phyloP scores from a whole-genome alignment of 768 basidiomycete species.

The Mycena belliarum region DNA sequence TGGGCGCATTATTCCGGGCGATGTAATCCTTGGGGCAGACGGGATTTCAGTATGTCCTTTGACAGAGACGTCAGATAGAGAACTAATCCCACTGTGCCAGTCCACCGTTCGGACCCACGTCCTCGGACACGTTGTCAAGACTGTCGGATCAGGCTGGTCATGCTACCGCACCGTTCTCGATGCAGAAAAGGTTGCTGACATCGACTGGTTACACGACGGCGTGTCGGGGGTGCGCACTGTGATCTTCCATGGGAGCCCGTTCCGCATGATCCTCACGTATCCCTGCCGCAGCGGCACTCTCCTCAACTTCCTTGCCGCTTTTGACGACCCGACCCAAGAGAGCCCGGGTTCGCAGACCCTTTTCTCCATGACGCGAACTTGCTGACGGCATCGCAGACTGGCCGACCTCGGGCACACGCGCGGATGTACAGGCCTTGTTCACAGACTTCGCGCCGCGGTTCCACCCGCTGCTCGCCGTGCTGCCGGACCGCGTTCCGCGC shows the following conservation, averaged over 20 bases:
- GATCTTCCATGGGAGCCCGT: background rate
- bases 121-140: background rate
- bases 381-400: background rate
- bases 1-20: background rate
- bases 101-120: conserved; percentile 1
- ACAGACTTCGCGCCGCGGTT: background rate
- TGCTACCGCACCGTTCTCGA: background rate
- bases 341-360: too few relatives aligned
- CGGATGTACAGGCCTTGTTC: background rate
- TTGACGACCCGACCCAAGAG: background rate
- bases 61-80: too few relatives aligned
- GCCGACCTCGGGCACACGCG: background rate
- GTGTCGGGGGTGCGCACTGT: background rate
- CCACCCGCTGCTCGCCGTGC: background rate
- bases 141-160: background rate
- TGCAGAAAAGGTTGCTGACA: conserved; percentile 12
- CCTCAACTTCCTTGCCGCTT: background rate
- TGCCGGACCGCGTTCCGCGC: background rate
- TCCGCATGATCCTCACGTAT: background rate
- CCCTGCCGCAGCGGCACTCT: conserved; percentile 2
- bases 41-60: background rate
- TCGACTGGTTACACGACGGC: background rate
- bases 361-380: too few relatives aligned
- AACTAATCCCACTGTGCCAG: too few relatives aligned
- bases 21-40: background rate